phyloP scores from a whole-genome alignment of 2,329 filamentous ascomycete genomes.

The Calonectria fujianensis region DNA sequence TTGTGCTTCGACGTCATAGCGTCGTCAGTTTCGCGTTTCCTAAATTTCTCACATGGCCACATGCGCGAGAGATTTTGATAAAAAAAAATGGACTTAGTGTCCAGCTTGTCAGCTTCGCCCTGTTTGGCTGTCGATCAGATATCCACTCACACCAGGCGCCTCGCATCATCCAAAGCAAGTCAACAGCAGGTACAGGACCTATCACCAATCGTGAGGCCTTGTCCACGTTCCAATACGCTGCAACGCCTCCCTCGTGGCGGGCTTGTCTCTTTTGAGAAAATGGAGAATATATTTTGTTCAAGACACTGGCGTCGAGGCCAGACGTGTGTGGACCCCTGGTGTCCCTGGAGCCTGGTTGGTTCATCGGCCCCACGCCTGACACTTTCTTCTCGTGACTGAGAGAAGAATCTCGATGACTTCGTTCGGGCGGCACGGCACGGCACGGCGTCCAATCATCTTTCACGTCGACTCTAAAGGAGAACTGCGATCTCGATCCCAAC shows the following conservation, averaged over 20 bases:
- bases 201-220: neutral
- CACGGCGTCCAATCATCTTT: constrained; percentile 14
- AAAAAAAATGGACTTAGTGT: neutral
- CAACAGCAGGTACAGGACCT: neutral
- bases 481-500: constrained; percentile 9
- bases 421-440: constrained; percentile 29
- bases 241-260: neutral
- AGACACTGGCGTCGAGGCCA: neutral
- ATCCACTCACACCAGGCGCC: constrained; percentile 1
- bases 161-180: neutral
- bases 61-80: neutral
- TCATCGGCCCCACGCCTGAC: constrained; percentile 14
- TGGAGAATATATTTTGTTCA: neutral
- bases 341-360: neutral
- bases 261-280: neutral
- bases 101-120: constrained; percentile 8
- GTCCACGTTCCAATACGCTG: neutral
- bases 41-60: constrained; percentile 10
- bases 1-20: constrained; percentile 26
- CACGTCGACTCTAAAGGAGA: neutral
- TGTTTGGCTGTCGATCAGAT: neutral
- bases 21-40: constrained; percentile 15
- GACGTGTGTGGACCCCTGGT: neutral
- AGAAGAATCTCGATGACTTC: constrained; percentile 19
- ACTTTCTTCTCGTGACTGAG: neutral